phyloP scores from a whole-genome alignment of 2,329 filamentous ascomycete genomes.

The Fonsecaea nubica region DNA sequence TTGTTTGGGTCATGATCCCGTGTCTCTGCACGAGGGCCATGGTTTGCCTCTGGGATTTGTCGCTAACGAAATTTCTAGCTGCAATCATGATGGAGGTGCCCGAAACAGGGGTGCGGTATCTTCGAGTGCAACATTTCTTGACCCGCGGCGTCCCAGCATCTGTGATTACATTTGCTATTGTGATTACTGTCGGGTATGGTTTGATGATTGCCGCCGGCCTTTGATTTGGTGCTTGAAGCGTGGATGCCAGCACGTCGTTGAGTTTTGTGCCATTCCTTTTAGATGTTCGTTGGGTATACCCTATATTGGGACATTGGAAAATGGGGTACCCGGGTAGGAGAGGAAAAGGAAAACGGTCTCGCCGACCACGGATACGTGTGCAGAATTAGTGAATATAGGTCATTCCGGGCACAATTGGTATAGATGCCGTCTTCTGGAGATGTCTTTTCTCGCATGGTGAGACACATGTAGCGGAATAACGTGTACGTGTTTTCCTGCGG shows the following conservation, averaged over 20 bases:
- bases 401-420: neutral
- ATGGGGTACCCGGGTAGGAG: neutral
- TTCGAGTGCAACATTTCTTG: slow-evolving; percentile 92
- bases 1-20: neutral
- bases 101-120: slow-evolving; percentile 85
- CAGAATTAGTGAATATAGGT: neutral
- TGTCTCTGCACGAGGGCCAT: neutral
- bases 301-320: neutral
- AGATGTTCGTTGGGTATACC: neutral
- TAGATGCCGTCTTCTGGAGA: neutral
- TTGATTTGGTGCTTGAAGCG: slow-evolving; percentile 45
- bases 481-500: neutral
- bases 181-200: slow-evolving; percentile 88
- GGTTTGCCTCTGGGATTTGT: neutral
- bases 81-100: slow-evolving; percentile 99
- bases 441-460: too few relatives aligned
- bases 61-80: slow-evolving; percentile 59
- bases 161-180: slow-evolving; percentile 78
- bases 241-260: neutral
- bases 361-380: neutral
- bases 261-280: neutral
- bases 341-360: neutral
- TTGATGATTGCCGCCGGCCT: slow-evolving; percentile 80
- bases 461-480: too few relatives aligned
- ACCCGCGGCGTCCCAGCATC: slow-evolving; percentile 89